Evolutionary conservation across 441 rosid genomes (phyloP), one percentile per base, ranked within the genome.

Genomic region (Brassica hybrid): DNA sequence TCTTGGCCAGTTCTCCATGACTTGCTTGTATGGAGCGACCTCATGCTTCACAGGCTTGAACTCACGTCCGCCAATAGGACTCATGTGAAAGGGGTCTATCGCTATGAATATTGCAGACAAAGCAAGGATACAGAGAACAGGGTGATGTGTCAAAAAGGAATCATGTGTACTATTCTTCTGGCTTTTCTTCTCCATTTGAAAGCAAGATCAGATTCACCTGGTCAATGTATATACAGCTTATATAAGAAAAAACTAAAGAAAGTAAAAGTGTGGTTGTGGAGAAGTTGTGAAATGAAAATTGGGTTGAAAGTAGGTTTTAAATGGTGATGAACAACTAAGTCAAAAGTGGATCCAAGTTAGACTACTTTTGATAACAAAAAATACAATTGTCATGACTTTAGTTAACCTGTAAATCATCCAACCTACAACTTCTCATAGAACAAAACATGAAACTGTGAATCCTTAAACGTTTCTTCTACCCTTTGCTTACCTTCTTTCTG

Each of bases 41-140:
- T 84, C 91, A 73, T 91, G 98, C 86, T 76, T 90, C 76, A 93
- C 95, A 0, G 99, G 99, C 85, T 70, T 88, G 83, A 95, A 95
- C 25, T 91, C 84, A 67, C 82, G 89, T 16, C 87, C 86, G 0
- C 95, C 96, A 0, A 89, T 66, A 0, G 99, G 97, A 41, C 99
- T 91, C 67, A 95, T 81, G 66, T 91, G 63, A 57, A 93, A 86
- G 1, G 96, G 97, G 80, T 93, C 99, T 79, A 90, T 76, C 45
- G 88, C 75, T 11, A 89, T 65, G 57, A 95, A 88, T 43, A 95
- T 94, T 16, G 90, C 50, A 12, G 76, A 86, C 10, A 88, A 30
- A 43, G 86, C 84, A 43, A 88, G 54, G 60, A 88, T 34, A 34
- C 86, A 76, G 45, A 89, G 81, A 64, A 86, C 17, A 1, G 93